A percentile compares a stretch with the other conserved stretches of the same genome.
Evolutionary conservation across 495 filamentous ascomycete species (phyloP).

Genomic region (Aspergillus asperescens): DNA sequence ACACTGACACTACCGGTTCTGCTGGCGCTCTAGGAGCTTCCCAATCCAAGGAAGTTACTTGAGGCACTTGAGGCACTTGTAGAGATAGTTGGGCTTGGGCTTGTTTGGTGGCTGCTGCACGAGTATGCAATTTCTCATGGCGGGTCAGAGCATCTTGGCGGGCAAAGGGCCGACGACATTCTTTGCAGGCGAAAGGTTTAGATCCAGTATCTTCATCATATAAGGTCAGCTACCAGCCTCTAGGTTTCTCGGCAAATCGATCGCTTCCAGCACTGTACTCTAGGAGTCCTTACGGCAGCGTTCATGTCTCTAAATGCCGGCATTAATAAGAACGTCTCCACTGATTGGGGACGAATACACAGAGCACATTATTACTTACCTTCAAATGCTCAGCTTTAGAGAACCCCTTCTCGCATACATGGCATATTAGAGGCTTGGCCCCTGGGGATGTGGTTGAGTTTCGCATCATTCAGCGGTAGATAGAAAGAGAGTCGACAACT

Average conservation of each 20-base stretch:
- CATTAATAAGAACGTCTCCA: slow-evolving; percentile 23
- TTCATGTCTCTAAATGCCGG: slow-evolving; percentile 41
- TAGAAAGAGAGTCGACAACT: neutral
- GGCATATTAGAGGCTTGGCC: slow-evolving; percentile 36
- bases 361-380: slow-evolving; percentile 20
- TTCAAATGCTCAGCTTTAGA: slow-evolving; percentile 45
- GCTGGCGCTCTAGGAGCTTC: slow-evolving; percentile 25
- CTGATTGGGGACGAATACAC: slow-evolving; percentile 2
- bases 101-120: slow-evolving; percentile 27
- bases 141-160: slow-evolving; percentile 45
- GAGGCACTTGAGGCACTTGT: slow-evolving; percentile 19
- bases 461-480: slow-evolving; percentile 12
- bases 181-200: slow-evolving; percentile 42
- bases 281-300: slow-evolving; percentile 38
- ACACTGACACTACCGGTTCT: slow-evolving; percentile 18
- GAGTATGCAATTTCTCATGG: slow-evolving; percentile 44
- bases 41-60: slow-evolving; percentile 25
- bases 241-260: neutral
- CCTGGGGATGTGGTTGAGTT: slow-evolving; percentile 12
- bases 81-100: slow-evolving; percentile 16
- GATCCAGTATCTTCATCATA: slow-evolving; percentile 41
- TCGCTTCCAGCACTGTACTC: neutral
- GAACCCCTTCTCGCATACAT: slow-evolving; percentile 41
- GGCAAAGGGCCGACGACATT: slow-evolving; percentile 41
- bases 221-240: slow-evolving; percentile 14